Evolutionary conservation across 2,329 filamentous ascomycete genomes (phyloP).

Genomic region (Epicoccum nigrum): DNA sequence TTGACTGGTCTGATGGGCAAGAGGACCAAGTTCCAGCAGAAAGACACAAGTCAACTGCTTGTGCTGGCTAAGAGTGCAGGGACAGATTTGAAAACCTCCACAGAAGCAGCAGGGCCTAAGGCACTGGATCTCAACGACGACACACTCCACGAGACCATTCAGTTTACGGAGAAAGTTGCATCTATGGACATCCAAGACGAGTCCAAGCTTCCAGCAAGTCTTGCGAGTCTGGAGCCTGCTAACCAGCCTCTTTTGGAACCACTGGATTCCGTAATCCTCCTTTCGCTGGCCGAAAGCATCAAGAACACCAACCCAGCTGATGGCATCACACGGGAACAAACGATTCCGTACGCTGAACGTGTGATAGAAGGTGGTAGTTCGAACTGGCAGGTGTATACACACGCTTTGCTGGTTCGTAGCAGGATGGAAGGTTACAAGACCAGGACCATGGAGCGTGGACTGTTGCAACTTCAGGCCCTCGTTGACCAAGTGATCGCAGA

Average conservation of each 20-base stretch:
- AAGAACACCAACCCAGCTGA: constrained; percentile 87
- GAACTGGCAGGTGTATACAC: constrained; percentile 98
- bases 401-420: constrained; percentile 86
- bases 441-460: constrained; percentile 84
- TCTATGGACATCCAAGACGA: constrained; percentile 53
- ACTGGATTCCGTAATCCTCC: constrained; percentile 86
- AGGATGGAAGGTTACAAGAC: constrained; percentile 88
- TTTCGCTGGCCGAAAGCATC: constrained; percentile 80
- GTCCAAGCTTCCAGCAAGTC: constrained; percentile 62
- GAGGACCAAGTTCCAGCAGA: constrained; percentile 79
- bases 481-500: constrained; percentile 95
- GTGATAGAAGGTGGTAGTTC: constrained; percentile 87
- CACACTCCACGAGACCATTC: constrained; percentile 85
- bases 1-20: constrained; percentile 88
- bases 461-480: constrained; percentile 91
- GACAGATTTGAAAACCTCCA: constrained; percentile 20
- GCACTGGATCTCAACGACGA: constrained; percentile 87
- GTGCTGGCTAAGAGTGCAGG: constrained; percentile 80
- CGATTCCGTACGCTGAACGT: constrained; percentile 85
- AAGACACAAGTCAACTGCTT: constrained; percentile 84
- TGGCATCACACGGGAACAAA: constrained; percentile 89
- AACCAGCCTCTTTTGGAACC: constrained; percentile 81
- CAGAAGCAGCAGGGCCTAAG: constrained; percentile 60
- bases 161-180: constrained; percentile 68
- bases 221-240: constrained; percentile 73